Base-by-base conservation (phyloP, 768 basidiomycete species). In the Ephemerocybe angulata region DNA sequence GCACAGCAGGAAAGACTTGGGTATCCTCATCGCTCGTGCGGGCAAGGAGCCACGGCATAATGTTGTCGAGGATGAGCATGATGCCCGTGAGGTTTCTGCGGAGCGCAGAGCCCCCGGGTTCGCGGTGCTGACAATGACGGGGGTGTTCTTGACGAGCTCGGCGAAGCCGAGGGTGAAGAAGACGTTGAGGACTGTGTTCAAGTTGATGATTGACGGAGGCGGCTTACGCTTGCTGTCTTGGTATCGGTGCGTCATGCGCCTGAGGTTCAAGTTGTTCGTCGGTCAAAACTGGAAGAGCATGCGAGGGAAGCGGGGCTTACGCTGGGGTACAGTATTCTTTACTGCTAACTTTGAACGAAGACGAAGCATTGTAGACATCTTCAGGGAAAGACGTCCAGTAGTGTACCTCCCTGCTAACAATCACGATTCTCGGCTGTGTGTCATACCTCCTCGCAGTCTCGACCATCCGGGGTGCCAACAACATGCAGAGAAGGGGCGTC, bases 391-490 rank as follows among this genome's bases (percentile, higher is more conserved):
- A 48, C 2, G 63, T 55, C 58, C 54, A 64, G 55, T 65, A 71
- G 55, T 79, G 78, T 0, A 68, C 47, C 21, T 68, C 77, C 52
- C 77, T 79, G 0, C 72, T 50, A 6, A 77, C 72, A n/a, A 77
- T 62, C 22, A 74, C 75, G 6, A 78, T 40, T 15, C 72, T 67
- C 1, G 74, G 70, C 2, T 55, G 54, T 3, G 67, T 62, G 0
- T 56, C 28, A 49, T 66, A 50, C 17, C 66, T 56, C 33, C 63
- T 54, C 1, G 71, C 68, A 0, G 78, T 72, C 31, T 68, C 59
- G 4, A 72, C 31, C 62, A 81, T 67, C 21, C 54, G 61, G 1
- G 80, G 79, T 0, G 78, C 64, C 0, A 82, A 62, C 11, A 70
- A 65, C 11, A 80, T 47, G 4, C 68, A 61, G 1, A 77, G 64